Base-by-base conservation (phyloP, 2,329 filamentous ascomycete genomes). In the Coleophoma crateriformis region DNA sequence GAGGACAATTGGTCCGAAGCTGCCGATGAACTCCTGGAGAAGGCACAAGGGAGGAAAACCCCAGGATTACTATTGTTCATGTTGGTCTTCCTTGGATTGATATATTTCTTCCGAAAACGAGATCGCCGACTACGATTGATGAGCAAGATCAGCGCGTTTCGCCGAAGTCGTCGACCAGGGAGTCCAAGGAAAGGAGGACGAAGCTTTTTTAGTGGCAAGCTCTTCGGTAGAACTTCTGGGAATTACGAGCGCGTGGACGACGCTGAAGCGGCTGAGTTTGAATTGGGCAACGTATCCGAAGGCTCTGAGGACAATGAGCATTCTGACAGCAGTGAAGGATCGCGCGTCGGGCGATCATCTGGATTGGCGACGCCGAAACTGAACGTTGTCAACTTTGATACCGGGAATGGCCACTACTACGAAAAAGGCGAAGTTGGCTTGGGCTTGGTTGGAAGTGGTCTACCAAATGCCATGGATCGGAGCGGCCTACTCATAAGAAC, bases 181-280 rank as follows among this genome's bases (percentile, higher is more conserved):
- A 76, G 70, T 49, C 67, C 72, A 12, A 68, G 71, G 39, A 78
- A 76, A 52, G 68, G 57, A 49, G 67, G 70, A 7, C 67, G 72
- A 11, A 72, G 76, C 6, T 69, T 81, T 50, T 74, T 77, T 17
- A 76, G 77, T 7, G 77, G 76, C 54, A 88, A 87, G 62, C 67
- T 94, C 4, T 87, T 95, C 54, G 79, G 78, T 13, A 76, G 79
- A 5, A 69, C 66, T 45, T 68, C 71, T 1, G 64, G 73, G 7
- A 73, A 78, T 3, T 96, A 96, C 63, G 91, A 96, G 64, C 84
- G 90, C 32, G 85, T 96, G 68, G 87, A 91, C 58, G 90, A 87
- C 12, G 79, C 82, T n/a, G 70, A 72, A 11, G 72, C 71, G 2
- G 69, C 79, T 48, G 85, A 90, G 39, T 92, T 95, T 62, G 91